Conservation (phyloP, 2,329 filamentous ascomycete genomes). For the Phaeosphaeriaceae sp. region DNA sequence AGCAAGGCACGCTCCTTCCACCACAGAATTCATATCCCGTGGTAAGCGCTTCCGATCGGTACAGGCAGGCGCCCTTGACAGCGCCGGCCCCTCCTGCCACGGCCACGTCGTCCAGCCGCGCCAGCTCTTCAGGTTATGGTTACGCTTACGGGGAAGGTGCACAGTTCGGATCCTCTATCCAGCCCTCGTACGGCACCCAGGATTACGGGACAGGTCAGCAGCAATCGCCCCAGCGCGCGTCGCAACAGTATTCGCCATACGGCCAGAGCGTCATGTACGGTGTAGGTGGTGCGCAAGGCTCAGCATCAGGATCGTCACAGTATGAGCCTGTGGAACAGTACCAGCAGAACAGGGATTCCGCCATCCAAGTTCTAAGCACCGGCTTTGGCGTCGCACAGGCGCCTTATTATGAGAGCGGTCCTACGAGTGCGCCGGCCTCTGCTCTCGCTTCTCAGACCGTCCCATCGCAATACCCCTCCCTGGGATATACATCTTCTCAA, state of each 20-base stretch:
- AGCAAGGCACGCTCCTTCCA: constrained; percentile 56
- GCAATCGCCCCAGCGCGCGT: constrained; percentile 64
- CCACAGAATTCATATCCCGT: constrained; percentile 52
- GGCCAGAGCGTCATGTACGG: constrained; percentile 79
- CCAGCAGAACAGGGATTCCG: constrained; percentile 70
- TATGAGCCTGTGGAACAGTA: constrained; percentile 82
- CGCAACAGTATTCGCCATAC: constrained; percentile 59
- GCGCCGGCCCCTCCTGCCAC: constrained; percentile 52
- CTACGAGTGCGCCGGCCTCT: constrained; percentile 67
- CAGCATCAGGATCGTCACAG: constrained; percentile 60
- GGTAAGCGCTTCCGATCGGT: constrained; percentile 57
- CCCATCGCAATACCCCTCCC: constrained; percentile 67
- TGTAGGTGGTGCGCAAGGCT: constrained; percentile 57
- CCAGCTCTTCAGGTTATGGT: constrained; percentile 52
- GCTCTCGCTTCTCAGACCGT: constrained; percentile 66
- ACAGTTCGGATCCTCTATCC: constrained; percentile 62
- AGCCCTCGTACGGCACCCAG: constrained; percentile 64
- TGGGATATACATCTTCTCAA: constrained; percentile 67
- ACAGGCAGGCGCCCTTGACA: constrained; percentile 54
- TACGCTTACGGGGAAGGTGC: constrained; percentile 64
- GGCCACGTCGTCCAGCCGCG: constrained; percentile 48
- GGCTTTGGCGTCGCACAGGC: constrained; percentile 72
- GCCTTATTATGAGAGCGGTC: constrained; percentile 68
- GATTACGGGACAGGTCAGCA: constrained; percentile 67
- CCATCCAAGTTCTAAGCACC: constrained; percentile 76